Evolutionary conservation across 2,329 filamentous ascomycete genomes (phyloP).

Genomic region (Aspergillus hortae): DNA sequence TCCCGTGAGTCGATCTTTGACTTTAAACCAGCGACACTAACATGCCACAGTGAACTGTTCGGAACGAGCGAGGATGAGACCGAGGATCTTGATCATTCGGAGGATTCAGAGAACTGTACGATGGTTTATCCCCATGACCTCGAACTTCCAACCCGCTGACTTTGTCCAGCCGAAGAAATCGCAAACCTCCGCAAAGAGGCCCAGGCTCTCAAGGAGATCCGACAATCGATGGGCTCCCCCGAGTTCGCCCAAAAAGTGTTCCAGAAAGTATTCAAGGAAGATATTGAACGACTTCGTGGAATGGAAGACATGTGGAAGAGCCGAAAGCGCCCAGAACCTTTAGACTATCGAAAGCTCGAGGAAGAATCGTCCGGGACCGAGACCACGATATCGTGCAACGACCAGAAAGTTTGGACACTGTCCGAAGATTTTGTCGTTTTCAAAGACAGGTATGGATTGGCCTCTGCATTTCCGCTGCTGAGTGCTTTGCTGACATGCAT

Average conservation of each 20-base stretch:
- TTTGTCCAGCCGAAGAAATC: constrained; percentile 65
- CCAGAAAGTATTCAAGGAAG: constrained; percentile 84
- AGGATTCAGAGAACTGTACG: constrained; percentile 74
- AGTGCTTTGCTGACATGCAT: constrained; percentile 12
- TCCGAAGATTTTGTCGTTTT: constrained; percentile 84
- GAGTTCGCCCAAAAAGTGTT: constrained; percentile 79
- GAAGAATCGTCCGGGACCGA: constrained; percentile 51
- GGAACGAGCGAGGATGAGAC: constrained; percentile 85
- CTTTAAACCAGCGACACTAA: constrained; percentile 20
- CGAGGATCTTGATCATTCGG: constrained; percentile 71
- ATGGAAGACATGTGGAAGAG: constrained; percentile 98
- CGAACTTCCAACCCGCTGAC: constrained; percentile 16
- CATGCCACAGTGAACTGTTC: constrained; percentile 67
- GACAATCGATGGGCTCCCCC: constrained; percentile 72
- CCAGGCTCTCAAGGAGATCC: constrained; percentile 76
- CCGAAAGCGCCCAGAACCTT: constrained; percentile 66
- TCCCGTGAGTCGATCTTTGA: constrained; percentile 54
- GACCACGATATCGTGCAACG: constrained; percentile 56
- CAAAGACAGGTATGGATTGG: constrained; percentile 61
- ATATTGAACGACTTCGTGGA: constrained; percentile 74
- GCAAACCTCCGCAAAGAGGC: constrained; percentile 82
- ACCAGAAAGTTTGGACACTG: constrained; percentile 75
- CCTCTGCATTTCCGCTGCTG: background rate
- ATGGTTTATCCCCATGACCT: background rate
- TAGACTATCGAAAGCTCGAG: constrained; percentile 64